phyloP scores from a whole-genome alignment of 345 rosid genomes.

The Eucalyptus melliodora region DNA sequence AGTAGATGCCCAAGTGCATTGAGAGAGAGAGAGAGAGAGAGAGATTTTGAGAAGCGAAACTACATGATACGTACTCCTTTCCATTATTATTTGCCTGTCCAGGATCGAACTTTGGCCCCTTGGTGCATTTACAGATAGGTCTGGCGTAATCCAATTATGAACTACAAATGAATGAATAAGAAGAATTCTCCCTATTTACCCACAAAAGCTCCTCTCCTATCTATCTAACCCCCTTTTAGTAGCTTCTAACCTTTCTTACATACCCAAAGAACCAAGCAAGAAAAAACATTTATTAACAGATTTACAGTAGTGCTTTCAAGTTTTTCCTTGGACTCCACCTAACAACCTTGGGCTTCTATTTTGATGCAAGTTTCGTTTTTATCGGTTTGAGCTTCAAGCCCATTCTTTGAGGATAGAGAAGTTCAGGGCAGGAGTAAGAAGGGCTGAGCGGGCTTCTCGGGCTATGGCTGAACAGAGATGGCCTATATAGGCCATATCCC shows the following conservation, averaged over 20 bases:
- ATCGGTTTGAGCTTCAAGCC: slow-evolving; percentile 97
- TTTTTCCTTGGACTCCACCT: not conserved
- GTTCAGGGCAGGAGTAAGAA: slow-evolving; percentile 85
- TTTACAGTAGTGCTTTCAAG: not conserved
- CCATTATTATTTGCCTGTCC: not conserved
- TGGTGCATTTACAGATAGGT: not conserved
- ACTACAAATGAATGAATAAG: not conserved
- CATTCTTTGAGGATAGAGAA: slow-evolving; percentile 96
- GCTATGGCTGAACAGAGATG: slow-evolving; percentile 50
- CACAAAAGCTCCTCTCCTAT: not conserved
- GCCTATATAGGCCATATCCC: slow-evolving; percentile 76
- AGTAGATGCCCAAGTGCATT: not conserved
- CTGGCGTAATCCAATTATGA: not conserved
- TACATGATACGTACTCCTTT: not conserved
- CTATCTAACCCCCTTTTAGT: not conserved
- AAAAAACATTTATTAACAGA: not conserved
- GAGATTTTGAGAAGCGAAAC: not conserved
- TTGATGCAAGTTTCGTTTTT: slow-evolving; percentile 25
- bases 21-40: not conserved
- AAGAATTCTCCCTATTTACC: not conserved
- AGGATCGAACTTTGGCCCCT: not conserved
- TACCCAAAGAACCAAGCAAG: not conserved
- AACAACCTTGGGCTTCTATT: not conserved
- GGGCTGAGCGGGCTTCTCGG: slow-evolving; percentile 90
- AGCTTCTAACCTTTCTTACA: not conserved